Percentiles rank a stretch among this genome's conserved stretches.
phyloP scores from a whole-genome alignment of 352 stramenopile species.

The Pythium apleroticum region DNA sequence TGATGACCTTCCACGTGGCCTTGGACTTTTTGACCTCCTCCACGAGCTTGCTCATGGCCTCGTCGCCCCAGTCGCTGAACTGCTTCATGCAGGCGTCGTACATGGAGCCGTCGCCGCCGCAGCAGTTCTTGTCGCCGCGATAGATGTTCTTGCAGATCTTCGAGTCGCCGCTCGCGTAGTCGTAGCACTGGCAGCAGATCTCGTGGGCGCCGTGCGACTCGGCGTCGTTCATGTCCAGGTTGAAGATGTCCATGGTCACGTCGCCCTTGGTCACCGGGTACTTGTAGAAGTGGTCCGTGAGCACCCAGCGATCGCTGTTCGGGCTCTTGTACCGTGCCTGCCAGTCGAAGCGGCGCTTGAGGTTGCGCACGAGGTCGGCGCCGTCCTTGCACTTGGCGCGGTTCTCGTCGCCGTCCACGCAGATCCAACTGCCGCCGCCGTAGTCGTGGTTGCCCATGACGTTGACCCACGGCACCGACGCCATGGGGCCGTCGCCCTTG shows the following conservation, averaged over 20 bases:
- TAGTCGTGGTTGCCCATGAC: constrained; percentile 47
- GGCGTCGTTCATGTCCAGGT: constrained; percentile 51
- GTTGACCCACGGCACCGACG: constrained; percentile 33
- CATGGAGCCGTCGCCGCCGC: neutral
- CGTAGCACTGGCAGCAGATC: constrained; percentile 51
- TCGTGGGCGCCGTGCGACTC: constrained; percentile 38
- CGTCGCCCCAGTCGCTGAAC: neutral
- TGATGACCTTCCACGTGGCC: constrained; percentile 22
- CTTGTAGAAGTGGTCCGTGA: constrained; percentile 51
- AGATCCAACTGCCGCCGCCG: constrained; percentile 63
- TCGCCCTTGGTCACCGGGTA: constrained; percentile 34
- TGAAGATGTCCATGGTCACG: constrained; percentile 50
- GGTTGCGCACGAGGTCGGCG: neutral
- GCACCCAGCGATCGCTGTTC: constrained; percentile 47
- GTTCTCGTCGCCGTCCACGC: constrained; percentile 30
- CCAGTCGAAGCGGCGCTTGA: constrained; percentile 3
- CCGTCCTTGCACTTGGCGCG: neutral
- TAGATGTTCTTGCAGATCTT: constrained; percentile 1
- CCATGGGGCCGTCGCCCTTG: constrained; percentile 1
- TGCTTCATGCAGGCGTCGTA: neutral
- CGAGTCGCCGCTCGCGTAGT: constrained; percentile 22
- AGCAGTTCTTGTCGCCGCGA: neutral
- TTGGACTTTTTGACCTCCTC: constrained; percentile 35
- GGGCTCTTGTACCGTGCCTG: constrained; percentile 17
- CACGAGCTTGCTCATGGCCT: neutral